Evolutionary conservation across 768 basidiomycete genomes (phyloP), one percentile per base, ranked within the genome.

Genomic region (Lyophyllum atratum): DNA sequence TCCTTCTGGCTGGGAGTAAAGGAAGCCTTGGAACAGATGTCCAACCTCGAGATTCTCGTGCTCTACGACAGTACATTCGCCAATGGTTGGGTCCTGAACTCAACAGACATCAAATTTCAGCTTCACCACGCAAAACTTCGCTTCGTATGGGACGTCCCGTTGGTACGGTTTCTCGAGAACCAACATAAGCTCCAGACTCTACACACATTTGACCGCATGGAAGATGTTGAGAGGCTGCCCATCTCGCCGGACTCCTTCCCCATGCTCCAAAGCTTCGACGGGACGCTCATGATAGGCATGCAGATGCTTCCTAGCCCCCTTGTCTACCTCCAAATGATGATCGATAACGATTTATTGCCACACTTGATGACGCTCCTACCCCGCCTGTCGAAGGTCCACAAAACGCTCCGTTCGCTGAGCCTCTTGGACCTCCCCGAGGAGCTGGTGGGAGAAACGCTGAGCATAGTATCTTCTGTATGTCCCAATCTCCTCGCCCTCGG

Each of bases 51-150:
- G 46, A 59, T 52, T 8, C 73, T 85, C 24, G 56, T 72, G 45
- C 63, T 86, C 5, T 69, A 69, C 26, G 81, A 84, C 59, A 66
- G 74, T 21, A 60, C 69, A 5, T 67, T 66, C 55, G 29, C 68
- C 0, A 74, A 78, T 59, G 69, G 74, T 17, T 85, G 81, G 81
- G 66, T 85, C 19, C 66, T 85, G 57, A 67, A 77, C 60, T 69
- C 74, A 44, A 65, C 70, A 1, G 60, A 72, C 2, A 66, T 64
- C 46, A 53, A 71, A 15, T 85, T 85, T 69, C 77, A 77, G 52
- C 76, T 86, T 22, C 69, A 65, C 45, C 82, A 85, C 44, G 75
- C 78, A 4, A 75, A 72, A 24, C 64, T 86, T n/a, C 72, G 74
- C 44, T 73, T 85, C 48, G 60, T 69, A 6, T 86, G 84, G 83